Conservation (phyloP, 345 rosid genomes). For the Ailanthus altissimus region DNA sequence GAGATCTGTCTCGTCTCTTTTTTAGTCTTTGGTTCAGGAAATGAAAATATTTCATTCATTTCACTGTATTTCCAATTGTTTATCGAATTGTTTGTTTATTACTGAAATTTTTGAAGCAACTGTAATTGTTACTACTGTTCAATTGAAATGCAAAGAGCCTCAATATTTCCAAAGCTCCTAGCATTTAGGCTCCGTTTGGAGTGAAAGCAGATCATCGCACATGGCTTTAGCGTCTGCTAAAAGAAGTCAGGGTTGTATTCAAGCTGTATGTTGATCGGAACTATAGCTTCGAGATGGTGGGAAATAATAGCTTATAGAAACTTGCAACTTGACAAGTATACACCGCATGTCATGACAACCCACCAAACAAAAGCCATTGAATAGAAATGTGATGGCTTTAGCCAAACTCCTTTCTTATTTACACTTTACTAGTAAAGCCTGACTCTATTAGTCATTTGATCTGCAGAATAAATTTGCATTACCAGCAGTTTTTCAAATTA, state of each 20-base stretch:
- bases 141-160: background rate
- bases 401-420: too few relatives aligned
- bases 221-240: too few relatives aligned
- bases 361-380: background rate
- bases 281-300: too few relatives aligned
- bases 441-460: background rate
- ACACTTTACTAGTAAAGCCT: too few relatives aligned
- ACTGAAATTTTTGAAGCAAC: background rate
- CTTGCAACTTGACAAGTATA: background rate
- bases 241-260: too few relatives aligned
- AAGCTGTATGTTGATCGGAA: too few relatives aligned
- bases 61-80: background rate
- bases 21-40: slow-evolving; percentile 18
- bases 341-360: background rate
- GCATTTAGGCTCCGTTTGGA: background rate
- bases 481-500: background rate
- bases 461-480: background rate
- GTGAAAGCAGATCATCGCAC: background rate
- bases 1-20: background rate
- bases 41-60: background rate
- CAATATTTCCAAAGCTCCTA: background rate
- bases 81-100: background rate
- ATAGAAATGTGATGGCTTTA: too few relatives aligned
- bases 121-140: background rate
- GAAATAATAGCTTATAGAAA: background rate